Evolutionary conservation across 306 rosid genomes (phyloP), one percentile per base, ranked within the genome.

Genomic region (Bauhinia variegata): DNA sequence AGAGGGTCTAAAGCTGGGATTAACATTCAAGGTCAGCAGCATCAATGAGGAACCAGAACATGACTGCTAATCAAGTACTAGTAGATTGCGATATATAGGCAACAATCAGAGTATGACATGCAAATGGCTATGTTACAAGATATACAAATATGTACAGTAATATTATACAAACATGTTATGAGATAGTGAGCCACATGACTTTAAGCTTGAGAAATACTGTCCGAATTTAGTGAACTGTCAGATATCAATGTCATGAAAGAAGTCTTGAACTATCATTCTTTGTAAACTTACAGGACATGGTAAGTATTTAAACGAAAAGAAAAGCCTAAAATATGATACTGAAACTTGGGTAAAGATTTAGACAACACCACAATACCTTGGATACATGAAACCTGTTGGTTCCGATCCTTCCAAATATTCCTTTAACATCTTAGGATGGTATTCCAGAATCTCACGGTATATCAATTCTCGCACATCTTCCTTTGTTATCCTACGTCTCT

Each of bases 401-500:
- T 95, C 99, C 16, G 92, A 79, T 78, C 99, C 99, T 59, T 95
- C 99, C 66, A 95, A 78, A 82, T 15, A 79, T 72, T 95, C 99
- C 86, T 95, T 90, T 70, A 95, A 75, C 99, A 95, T 95, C 82
- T 88, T 88, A 0, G 97, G 99, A 82, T 95, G 99, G 70, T 88
- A 95, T 85, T 95, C 99, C 15, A 95, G 86, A 79, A 68, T 88
- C 86, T 95, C 99, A 7, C 92, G 84, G 61, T 95, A 95, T 63
- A 95, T 95, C 67, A 95, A 95, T 84, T 95, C 97, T 36, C 97
- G 71, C n/a, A 95, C 99, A 72, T 95, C 99, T 83, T 95, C 99
- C 68, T 95, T 95, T 11, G 99, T 95, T 67, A 95, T 95, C 72
- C 96, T 84, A 66, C 99, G 90, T 76, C 99, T 86, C 88, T 95